Base-by-base conservation (phyloP, 306 rosid genomes). In the Cucurbita maxima region DNA sequence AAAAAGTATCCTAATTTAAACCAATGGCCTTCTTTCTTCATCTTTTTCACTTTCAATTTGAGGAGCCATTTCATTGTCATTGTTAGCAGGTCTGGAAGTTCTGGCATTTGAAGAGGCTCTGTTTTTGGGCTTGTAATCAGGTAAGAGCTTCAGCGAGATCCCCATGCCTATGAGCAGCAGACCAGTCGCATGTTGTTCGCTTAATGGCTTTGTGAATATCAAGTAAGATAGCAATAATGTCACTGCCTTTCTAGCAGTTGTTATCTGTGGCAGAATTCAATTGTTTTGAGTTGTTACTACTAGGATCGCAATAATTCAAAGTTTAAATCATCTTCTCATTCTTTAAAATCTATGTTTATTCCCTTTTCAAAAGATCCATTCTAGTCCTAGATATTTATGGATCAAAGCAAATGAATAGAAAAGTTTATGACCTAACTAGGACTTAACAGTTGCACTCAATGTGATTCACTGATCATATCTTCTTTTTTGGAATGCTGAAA, bases 211-310 rank as follows among this genome's bases (percentile, higher is more conserved):
- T 84, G 98, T 92, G 72, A 92, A 92, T 83, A 92, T 86, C 88
- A 92, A 16, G 84, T 92, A 92, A 37, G 98, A 92, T 19, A 92
- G 73, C 61, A 92, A 73, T 82, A 92, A 83, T 69, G 96, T 90
- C 80, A 92, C 92, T 37, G 96, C 98, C 79, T 92, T 92, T 68
- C 98, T 92, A 51, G 98, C 98, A 8, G 98, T 92, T 81, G 98
- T 92, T 73, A 89, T 84, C 97, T 92, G 96, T 64, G 11, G 73
- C 11, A 5, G 15, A 70, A 56, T 80, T 78, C 71, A 70, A 41
- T 76, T 45, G 36, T 44, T 41, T 15, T 36, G 12, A 59, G 67
- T 4, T 63, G 38, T 43, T 66, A 19, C 13, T 6, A 66, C 36
- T 20, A 66, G 54, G 38, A 66, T 51, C 56, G 10, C 9, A 43